A percentile compares a stretch with the other conserved stretches of the same genome.
Evolutionary conservation across 345 rosid genomes (phyloP).

Genomic region (Trapa incisa): DNA sequence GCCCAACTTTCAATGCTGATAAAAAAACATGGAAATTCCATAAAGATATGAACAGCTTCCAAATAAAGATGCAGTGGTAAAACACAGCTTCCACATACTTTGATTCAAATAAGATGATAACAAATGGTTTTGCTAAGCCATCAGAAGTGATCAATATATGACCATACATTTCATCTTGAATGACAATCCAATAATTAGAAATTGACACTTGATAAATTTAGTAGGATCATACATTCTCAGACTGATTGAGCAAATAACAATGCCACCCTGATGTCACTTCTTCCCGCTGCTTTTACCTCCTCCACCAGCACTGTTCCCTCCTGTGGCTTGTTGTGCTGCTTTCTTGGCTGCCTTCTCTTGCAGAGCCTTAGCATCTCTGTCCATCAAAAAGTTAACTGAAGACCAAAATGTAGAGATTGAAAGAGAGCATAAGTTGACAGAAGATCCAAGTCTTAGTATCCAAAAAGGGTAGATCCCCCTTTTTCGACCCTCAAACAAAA

Average conservation of each 20-base stretch:
- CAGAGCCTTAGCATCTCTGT: conserved; percentile 80
- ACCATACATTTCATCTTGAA: neutral
- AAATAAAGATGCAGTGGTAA: too few species aligned
- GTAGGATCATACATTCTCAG: neutral
- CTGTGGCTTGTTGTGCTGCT: conserved; percentile 50
- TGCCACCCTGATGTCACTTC: conserved; percentile 10
- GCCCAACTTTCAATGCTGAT: too few species aligned
- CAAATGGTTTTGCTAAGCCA: conserved; percentile 9
- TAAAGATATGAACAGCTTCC: too few species aligned
- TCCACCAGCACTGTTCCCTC: conserved; percentile 25
- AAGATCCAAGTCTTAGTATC: neutral
- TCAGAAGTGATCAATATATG: neutral
- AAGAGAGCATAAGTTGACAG: neutral
- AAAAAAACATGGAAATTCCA: too few species aligned
- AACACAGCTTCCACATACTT: neutral
- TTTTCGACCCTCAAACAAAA: neutral
- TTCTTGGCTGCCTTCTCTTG: conserved; percentile 85
- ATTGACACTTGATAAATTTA: conserved; percentile 2
- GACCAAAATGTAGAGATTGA: neutral
- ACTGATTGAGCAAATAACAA: neutral
- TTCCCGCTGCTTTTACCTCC: conserved; percentile 20
- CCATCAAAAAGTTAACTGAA: neutral
- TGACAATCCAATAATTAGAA: conserved; percentile 4
- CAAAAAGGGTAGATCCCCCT: neutral
- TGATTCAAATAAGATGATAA: conserved; percentile 11